Base-by-base conservation (phyloP, 2,329 filamentous ascomycete genomes). In the Byssoonygena ceratinophila region DNA sequence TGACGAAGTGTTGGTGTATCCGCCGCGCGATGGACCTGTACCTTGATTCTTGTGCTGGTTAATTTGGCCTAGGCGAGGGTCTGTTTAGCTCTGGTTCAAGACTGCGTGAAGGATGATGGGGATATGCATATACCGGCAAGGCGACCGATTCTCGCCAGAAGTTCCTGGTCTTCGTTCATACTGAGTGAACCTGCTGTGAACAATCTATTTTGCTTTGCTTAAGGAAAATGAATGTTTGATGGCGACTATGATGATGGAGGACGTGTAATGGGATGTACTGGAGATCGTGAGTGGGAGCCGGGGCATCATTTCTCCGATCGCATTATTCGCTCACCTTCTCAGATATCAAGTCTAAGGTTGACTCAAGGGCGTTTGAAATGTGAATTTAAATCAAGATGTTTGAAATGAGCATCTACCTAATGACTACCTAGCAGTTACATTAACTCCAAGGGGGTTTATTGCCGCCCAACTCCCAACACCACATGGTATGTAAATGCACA, bases 11-110 rank as follows among this genome's bases (percentile, higher is more conserved):
- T 64, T 61, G 40, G 53, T 59, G 23, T 60, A 58, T 32, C 61
- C 61, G 27, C 59, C 58, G 40, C 51, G 56, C 11, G 60, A 60
- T 20, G 49, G 32, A 20, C 39, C 4, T 4, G 53, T 51, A 5
- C 50, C 53, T 55, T 83, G 78, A 57, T 79, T 85, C 67, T 86
- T 89, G 71, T 86, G 83, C 49, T 82, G 80, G 65, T 89, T 89
- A 64, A 92, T 91, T 68, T 86, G 83, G 59, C 84, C 85, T 88
- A 58, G 8, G 36, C 40, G 40, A n/a, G 54, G 37, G 57, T 52
- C 25, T 23, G 37, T 29, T 45, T 16, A 50, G 50, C 31, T 25
- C 61, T 73, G 7, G 3, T 34, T 9, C 12, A 16, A 9, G 6
- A 9, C 4, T 5, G 34, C n/a, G 34, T 18, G 51, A 63, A 63